Percentiles rank a stretch among this genome's conserved stretches.
Evolutionary conservation across 2,329 filamentous ascomycete genomes (phyloP).

Genomic region (Metarhizium anisopliae): DNA sequence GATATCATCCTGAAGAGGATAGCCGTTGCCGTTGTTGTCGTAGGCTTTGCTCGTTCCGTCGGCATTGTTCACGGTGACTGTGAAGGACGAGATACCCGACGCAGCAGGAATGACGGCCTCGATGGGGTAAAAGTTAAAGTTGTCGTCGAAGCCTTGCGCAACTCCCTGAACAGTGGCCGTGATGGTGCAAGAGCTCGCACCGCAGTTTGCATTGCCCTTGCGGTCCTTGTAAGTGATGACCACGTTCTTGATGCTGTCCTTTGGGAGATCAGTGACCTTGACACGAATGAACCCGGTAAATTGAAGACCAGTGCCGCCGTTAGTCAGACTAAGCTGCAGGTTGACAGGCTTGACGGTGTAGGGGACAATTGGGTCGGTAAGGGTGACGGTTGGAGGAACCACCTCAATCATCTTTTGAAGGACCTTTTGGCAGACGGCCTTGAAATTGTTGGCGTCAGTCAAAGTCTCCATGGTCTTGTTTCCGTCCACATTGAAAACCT

Average conservation of each 20-base stretch:
- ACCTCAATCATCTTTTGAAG: constrained; percentile 54
- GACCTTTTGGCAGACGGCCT: constrained; percentile 37
- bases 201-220: constrained; percentile 37
- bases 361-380: constrained; percentile 43
- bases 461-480: constrained; percentile 46
- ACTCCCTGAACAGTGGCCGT: constrained; percentile 36
- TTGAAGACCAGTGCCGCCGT: constrained; percentile 36
- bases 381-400: constrained; percentile 40
- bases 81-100: constrained; percentile 54
- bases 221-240: constrained; percentile 48
- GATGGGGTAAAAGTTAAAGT: constrained; percentile 46
- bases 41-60: constrained; percentile 36
- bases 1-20: constrained; percentile 44
- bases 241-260: constrained; percentile 34
- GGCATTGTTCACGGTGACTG: constrained; percentile 38
- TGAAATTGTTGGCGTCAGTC: constrained; percentile 34
- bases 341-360: constrained; percentile 52
- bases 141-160: constrained; percentile 50
- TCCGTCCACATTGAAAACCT: constrained; percentile 44
- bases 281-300: constrained; percentile 50
- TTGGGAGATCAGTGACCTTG: constrained; percentile 38
- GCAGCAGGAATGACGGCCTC: constrained; percentile 42
- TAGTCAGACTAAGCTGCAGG: constrained; percentile 44
- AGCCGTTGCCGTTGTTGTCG: constrained; percentile 50
- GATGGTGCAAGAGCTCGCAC: constrained; percentile 32